phyloP scores from a whole-genome alignment of 83 land plant species.

The Thuja plicata region DNA sequence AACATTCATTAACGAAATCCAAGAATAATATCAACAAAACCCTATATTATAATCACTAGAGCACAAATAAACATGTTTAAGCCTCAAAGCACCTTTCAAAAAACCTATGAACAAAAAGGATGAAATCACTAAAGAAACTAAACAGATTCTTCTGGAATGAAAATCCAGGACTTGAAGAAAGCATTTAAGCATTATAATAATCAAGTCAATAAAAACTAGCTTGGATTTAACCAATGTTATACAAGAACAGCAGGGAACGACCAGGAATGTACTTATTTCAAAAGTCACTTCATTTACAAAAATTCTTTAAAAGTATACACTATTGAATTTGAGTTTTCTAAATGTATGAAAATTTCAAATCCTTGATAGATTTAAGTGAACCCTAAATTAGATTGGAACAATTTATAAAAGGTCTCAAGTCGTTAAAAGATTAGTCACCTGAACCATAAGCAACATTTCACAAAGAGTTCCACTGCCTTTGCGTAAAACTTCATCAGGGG shows the following conservation, averaged over 20 bases:
- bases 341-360: neutral
- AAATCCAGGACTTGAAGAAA: neutral
- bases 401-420: neutral
- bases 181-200: neutral
- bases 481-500: slow-evolving; percentile 97
- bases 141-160: neutral
- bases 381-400: neutral
- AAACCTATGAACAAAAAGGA: neutral
- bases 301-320: neutral
- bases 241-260: neutral
- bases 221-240: neutral
- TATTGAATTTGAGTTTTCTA: neutral
- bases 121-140: neutral
- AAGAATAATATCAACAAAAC: neutral
- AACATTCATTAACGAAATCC: neutral
- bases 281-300: neutral
- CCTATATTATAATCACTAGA: neutral
- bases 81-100: neutral
- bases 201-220: neutral
- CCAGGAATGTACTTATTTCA: neutral
- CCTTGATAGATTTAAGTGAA: neutral
- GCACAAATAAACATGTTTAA: neutral
- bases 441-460: slow-evolving; percentile 99
- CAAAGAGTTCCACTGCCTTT: slow-evolving; percentile 99
- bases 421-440: slow-evolving; percentile 42